Evolutionary conservation across 768 basidiomycete species (phyloP).

Genomic region (Tubosaeta brunneosetosa): DNA sequence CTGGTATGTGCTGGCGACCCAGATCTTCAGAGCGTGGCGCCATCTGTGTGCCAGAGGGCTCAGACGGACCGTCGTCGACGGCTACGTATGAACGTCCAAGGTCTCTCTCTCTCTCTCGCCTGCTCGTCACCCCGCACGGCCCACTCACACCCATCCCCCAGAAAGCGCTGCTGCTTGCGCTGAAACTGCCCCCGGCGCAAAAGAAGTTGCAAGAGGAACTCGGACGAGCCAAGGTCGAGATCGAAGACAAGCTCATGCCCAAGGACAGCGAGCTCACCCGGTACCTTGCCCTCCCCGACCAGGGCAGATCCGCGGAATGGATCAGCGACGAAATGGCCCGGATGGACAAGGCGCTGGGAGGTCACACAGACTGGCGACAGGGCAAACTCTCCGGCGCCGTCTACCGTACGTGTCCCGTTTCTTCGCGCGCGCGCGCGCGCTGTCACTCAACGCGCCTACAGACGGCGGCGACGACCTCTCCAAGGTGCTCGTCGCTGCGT

Average conservation of each 20-base stretch:
- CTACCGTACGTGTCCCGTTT: constrained; percentile 57
- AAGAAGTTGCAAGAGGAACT: constrained; percentile 61
- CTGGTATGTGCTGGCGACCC: constrained; percentile 29
- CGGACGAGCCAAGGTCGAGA: constrained; percentile 55
- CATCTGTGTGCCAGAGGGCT: constrained; percentile 38
- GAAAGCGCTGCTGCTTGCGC: constrained; percentile 52
- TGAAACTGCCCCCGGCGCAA: constrained; percentile 58
- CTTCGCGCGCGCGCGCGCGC: neutral
- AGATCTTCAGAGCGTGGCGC: constrained; percentile 25
- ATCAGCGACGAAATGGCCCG: constrained; percentile 73
- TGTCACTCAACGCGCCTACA: constrained; percentile 24
- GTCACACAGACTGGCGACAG: constrained; percentile 50
- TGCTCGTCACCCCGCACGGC: neutral
- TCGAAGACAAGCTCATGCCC: constrained; percentile 66
- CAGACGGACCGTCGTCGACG: constrained; percentile 20
- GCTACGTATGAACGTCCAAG: constrained; percentile 27
- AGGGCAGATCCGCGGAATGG: constrained; percentile 67
- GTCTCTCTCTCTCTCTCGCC: constrained; percentile 8
- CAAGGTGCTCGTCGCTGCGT: constrained; percentile 74
- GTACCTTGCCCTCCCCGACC: constrained; percentile 59
- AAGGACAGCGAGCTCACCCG: constrained; percentile 57
- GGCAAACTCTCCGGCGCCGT: constrained; percentile 84
- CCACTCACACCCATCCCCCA: too few relatives aligned
- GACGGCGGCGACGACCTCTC: constrained; percentile 82
- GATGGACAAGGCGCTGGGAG: constrained; percentile 62